A percentile compares a stretch with the other conserved stretches of the same genome.
Evolutionary conservation across 2,329 filamentous ascomycete genomes (phyloP).

Genomic region (Neobulgaria alba): DNA sequence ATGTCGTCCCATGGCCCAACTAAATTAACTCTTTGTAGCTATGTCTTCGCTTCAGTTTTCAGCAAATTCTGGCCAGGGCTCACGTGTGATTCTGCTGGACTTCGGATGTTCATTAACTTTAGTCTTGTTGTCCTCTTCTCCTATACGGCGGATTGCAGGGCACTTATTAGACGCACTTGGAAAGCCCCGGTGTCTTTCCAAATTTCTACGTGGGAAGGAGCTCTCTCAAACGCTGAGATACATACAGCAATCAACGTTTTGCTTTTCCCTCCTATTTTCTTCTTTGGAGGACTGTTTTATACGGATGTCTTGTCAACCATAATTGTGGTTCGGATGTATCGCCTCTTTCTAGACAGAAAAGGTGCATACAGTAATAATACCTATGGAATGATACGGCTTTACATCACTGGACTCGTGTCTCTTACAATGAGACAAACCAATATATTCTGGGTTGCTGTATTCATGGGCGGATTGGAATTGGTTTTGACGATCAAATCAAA

Average conservation of each 20-base stretch:
- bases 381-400: constrained; percentile 29
- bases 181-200: not conserved
- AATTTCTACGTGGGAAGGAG: not conserved
- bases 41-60: constrained; percentile 37
- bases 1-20: constrained; percentile 9
- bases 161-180: constrained; percentile 13
- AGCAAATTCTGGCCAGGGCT: constrained; percentile 25
- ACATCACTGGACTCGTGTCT: constrained; percentile 51
- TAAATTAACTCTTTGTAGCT: constrained; percentile 30
- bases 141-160: constrained; percentile 21
- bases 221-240: constrained; percentile 2
- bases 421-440: constrained; percentile 88
- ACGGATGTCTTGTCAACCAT: constrained; percentile 82
- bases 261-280: constrained; percentile 85
- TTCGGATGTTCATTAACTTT: constrained; percentile 43
- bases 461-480: constrained; percentile 56
- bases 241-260: constrained; percentile 71
- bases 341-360: constrained; percentile 39
- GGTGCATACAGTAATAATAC: constrained; percentile 12
- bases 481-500: constrained; percentile 43
- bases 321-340: constrained; percentile 63
- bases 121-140: constrained; percentile 35
- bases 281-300: constrained; percentile 93
- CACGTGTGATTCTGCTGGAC: no score
- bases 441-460: constrained; percentile 86